Conservation (phyloP, 2,329 filamentous ascomycete species). For the Rhexocercosporidium sp. region DNA sequence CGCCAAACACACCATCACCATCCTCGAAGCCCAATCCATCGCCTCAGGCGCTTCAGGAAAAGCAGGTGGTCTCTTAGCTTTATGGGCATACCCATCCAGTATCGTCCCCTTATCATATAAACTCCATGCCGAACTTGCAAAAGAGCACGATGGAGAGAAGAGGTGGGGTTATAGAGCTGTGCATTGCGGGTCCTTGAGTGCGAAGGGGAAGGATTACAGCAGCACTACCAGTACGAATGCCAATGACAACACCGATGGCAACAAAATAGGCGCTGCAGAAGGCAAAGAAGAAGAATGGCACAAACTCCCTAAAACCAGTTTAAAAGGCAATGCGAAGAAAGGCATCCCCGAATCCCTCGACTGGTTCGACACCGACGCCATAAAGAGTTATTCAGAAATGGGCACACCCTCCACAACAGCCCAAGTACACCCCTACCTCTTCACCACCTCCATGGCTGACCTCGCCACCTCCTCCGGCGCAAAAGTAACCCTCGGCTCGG, state of each 20-base stretch:
- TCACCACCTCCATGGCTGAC: conserved; percentile 82
- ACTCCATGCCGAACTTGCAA: conserved; percentile 83
- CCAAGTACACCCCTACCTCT: conserved; percentile 91
- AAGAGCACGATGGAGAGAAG: conserved; percentile 77
- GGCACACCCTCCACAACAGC: conserved; percentile 80
- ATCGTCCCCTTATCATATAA: conserved; percentile 87
- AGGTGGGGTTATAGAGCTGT: conserved; percentile 88
- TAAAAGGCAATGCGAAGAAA: conserved; percentile 56
- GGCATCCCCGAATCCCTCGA: conserved; percentile 79
- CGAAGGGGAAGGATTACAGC: conserved; percentile 33
- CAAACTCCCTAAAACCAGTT: conserved; percentile 65
- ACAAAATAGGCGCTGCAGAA: conserved; percentile 7
- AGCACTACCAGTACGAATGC: not conserved
- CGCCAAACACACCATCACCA: conserved; percentile 75
- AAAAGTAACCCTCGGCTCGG: conserved; percentile 70
- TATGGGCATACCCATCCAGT: conserved; percentile 88
- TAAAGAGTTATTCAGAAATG: conserved; percentile 82
- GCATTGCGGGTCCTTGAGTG: conserved; percentile 63
- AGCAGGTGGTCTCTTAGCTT: conserved; percentile 85
- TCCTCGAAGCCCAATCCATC: conserved; percentile 84
- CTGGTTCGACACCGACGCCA: conserved; percentile 75
- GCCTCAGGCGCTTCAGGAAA: conserved; percentile 95
- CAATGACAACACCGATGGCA: not conserved
- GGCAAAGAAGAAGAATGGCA: conserved; percentile 54
- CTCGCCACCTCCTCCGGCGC: conserved; percentile 74